Conservation (phyloP, 352 stramenopile genomes). For the Phytophthora pseudosyringae region DNA sequence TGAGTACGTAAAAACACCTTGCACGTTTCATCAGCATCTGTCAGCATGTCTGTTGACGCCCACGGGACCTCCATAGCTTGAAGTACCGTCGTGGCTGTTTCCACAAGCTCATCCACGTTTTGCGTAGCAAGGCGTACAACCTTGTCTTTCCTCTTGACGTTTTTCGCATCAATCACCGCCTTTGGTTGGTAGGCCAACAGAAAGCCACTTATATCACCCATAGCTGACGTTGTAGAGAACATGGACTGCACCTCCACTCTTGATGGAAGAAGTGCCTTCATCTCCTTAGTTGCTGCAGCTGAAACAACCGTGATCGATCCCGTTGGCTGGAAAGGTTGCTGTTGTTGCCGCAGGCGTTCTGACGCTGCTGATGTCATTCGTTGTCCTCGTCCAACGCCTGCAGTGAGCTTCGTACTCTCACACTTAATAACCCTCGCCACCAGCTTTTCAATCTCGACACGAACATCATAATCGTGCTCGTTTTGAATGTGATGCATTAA, state of each 20-base stretch:
- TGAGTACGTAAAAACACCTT: slow-evolving; percentile 41
- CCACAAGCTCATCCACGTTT: slow-evolving; percentile 47
- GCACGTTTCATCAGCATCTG: slow-evolving; percentile 10
- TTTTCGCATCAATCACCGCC: slow-evolving; percentile 38
- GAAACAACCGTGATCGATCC: slow-evolving; percentile 41
- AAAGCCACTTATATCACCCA: slow-evolving; percentile 43
- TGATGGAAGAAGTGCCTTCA: slow-evolving; percentile 52
- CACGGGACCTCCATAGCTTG: slow-evolving; percentile 34
- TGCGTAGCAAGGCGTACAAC: slow-evolving; percentile 56
- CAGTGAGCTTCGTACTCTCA: slow-evolving; percentile 47
- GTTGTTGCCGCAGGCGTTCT: slow-evolving; percentile 19
- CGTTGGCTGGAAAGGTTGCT: slow-evolving; percentile 10
- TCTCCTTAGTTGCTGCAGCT: slow-evolving; percentile 61
- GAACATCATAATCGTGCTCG: slow-evolving; percentile 45
- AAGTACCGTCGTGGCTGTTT: slow-evolving; percentile 29
- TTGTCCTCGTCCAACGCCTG: slow-evolving; percentile 44
- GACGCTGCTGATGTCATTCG: slow-evolving; percentile 41
- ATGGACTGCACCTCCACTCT: slow-evolving; percentile 33
- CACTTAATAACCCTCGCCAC: slow-evolving; percentile 46
- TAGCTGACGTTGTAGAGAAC: slow-evolving; percentile 8
- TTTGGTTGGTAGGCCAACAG: slow-evolving; percentile 55
- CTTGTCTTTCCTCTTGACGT: slow-evolving; percentile 59
- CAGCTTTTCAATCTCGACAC: slow-evolving; percentile 46
- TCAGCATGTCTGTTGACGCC: slow-evolving; percentile 2
- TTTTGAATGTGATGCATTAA: slow-evolving; percentile 43